Base-by-base conservation (phyloP, 1,139 yeast genomes). In the Taphrina confusa region DNA sequence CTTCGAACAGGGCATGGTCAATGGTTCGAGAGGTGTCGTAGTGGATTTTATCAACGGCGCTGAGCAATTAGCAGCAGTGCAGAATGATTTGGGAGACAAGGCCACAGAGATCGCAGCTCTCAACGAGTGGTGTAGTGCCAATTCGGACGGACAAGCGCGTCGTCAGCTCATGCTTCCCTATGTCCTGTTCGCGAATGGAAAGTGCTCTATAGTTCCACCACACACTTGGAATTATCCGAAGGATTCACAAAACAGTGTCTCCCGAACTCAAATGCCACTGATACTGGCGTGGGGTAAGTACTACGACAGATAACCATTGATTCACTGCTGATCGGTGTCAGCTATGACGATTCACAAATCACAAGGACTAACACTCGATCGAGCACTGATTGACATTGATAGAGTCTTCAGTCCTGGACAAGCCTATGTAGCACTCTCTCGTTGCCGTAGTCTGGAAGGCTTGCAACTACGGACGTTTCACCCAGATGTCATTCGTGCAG, bases 271-370 rank as follows among this genome's bases (percentile, higher is more conserved):
- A 69, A 69, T 92, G 1, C 99, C 99, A 0, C 74, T 92, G 57
- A 85, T 90, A 67, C 75, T 91, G 14, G 96, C 98, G 0, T 92
- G 97, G 97, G 91, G 50, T 45, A 28, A 14, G 23, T 2, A 14
- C 11, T 8, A 30, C 33, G 33, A 9, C 33, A 12, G 12, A 30
- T 30, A 30, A 30, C 11, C 12, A 9, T 8, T 9, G 12, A 30
- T 30, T 30, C 12, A 9, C 33, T 30, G 33, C 33, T 30, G 12
- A 30, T 12, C 8, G 12, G n/a, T 4, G 4, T 22, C 22, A 45
- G 50, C 98, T 0, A 74, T 92, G 47, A 89, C 97, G 0, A 91
- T 92, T 54, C 99, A 92, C 71, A 92, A 92, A 73, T 84, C 97
- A 0, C 98, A 92, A 71, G 98, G 98, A 1, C 98, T 92, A 71